A percentile compares a stretch with the other conserved stretches of the same genome.
Evolutionary conservation across 208 protist genomes (phyloP).

Genomic region (Trypanosomatidae sp.): DNA sequence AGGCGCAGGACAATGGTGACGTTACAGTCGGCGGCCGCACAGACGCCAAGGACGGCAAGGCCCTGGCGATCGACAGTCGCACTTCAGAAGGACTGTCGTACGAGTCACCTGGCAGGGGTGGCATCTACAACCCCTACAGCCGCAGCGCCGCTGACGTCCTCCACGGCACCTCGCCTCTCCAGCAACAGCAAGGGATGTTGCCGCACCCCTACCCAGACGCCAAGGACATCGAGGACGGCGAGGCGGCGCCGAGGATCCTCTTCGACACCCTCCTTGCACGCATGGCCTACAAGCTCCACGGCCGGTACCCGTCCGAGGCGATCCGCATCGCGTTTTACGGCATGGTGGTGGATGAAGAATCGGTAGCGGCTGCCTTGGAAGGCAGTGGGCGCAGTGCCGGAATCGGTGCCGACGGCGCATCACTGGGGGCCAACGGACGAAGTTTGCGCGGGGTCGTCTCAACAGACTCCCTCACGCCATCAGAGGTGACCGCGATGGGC

Average conservation of each 20-base stretch:
- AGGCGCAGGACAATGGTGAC: not conserved
- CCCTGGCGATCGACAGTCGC: not conserved
- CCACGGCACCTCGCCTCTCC: not conserved
- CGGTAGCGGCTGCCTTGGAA: conserved; percentile 11
- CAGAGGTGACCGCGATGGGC: conserved; percentile 13
- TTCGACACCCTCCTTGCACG: conserved; percentile 78
- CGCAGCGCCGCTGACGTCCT: not conserved
- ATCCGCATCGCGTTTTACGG: conserved; percentile 63
- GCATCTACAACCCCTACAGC: not conserved
- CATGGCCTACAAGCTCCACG: conserved; percentile 74
- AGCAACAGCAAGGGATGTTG: not conserved
- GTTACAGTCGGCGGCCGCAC: not conserved
- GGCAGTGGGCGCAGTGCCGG: conserved; percentile 8
- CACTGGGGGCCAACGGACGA: not conserved
- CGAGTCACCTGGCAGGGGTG: not conserved
- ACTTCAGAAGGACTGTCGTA: not conserved
- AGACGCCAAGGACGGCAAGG: conserved; percentile 4
- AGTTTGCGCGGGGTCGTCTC: conserved; percentile 17
- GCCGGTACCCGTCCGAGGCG: conserved; percentile 62
- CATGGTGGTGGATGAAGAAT: conserved; percentile 39
- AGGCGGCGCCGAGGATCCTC: conserved; percentile 29
- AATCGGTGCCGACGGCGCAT: not conserved
- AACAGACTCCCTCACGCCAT: conserved; percentile 18
- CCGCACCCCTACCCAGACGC: not conserved
- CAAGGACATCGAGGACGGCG: conserved; percentile 16